Conservation (phyloP, 2,329 filamentous ascomycete species). For the Arthrobotrys iridis region DNA sequence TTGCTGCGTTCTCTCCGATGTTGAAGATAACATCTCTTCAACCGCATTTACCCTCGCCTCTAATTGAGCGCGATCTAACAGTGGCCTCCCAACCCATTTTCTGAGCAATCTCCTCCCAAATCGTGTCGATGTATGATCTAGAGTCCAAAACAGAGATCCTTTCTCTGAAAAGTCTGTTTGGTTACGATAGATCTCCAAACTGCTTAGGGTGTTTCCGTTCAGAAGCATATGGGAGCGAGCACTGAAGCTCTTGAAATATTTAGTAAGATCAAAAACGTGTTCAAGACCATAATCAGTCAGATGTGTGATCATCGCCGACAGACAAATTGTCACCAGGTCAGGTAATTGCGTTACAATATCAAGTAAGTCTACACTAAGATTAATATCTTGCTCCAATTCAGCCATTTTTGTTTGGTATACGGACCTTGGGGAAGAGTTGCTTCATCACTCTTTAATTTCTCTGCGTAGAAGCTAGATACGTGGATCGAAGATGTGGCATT, state of each 20-base stretch:
- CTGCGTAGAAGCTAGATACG: conserved; percentile 91
- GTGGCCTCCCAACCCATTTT: conserved; percentile 92
- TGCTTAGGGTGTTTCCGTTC: conserved; percentile 92
- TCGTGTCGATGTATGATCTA: conserved; percentile 89
- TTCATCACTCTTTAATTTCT: conserved; percentile 76
- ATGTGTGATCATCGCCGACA: conserved; percentile 96
- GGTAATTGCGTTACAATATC: conserved; percentile 87
- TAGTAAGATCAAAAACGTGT: conserved; percentile 94
- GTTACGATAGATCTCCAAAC: conserved; percentile 94
- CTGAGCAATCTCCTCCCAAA: conserved; percentile 87
- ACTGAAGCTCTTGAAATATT: conserved; percentile 96
- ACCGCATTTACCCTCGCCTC: conserved; percentile 85
- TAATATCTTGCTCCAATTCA: not conserved
- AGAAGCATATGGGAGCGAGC: conserved; percentile 94
- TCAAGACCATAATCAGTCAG: conserved; percentile 90
- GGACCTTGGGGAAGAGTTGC: conserved; percentile 62
- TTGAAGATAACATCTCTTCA: conserved; percentile 79
- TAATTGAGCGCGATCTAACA: conserved; percentile 78
- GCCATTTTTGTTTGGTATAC: not conserved
- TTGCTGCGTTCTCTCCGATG: conserved; percentile 75
- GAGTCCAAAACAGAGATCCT: conserved; percentile 92
- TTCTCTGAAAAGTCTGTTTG: conserved; percentile 85
- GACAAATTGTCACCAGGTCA: conserved; percentile 85
- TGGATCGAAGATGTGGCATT: conserved; percentile 86
- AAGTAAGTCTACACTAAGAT: conserved; percentile 70